A percentile compares a stretch with the other conserved stretches of the same genome.
phyloP scores from a whole-genome alignment of 768 basidiomycete species.

The Auriscalpium vulgare region DNA sequence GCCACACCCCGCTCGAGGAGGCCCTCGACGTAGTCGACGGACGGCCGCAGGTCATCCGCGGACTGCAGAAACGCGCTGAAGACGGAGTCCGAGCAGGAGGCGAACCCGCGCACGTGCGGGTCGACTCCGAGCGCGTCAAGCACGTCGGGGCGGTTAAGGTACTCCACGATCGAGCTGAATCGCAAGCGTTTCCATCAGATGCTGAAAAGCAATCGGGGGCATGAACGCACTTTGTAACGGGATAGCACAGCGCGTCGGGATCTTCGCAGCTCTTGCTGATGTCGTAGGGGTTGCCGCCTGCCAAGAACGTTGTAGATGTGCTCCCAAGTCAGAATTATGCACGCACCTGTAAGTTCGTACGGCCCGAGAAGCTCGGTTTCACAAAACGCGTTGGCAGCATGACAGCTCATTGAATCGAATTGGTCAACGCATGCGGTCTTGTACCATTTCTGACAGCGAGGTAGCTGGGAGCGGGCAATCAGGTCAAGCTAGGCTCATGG shows the following conservation, averaged over 20 bases:
- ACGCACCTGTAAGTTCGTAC: slow-evolving; percentile 25
- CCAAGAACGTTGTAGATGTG: slow-evolving; percentile 22
- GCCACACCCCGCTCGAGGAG: slow-evolving; percentile 46
- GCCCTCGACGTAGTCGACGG: slow-evolving; percentile 37
- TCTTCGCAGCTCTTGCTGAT: slow-evolving; percentile 53
- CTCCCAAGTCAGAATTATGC: too few species aligned
- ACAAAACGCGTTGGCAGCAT: slow-evolving; percentile 35
- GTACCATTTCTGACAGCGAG: slow-evolving; percentile 35
- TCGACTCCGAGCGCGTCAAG: slow-evolving; percentile 59
- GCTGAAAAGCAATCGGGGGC: not conserved
- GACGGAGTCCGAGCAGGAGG: slow-evolving; percentile 36
- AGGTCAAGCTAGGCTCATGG: not conserved
- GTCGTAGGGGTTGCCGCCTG: slow-evolving; percentile 53
- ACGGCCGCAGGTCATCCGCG: slow-evolving; percentile 30
- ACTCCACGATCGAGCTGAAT: slow-evolving; percentile 46
- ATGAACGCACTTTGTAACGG: slow-evolving; percentile 33
- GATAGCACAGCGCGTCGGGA: slow-evolving; percentile 48
- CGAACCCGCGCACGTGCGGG: slow-evolving; percentile 32
- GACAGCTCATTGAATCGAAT: slow-evolving; percentile 36
- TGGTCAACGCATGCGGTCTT: slow-evolving; percentile 33
- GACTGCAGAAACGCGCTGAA: slow-evolving; percentile 35
- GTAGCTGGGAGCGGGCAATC: slow-evolving; percentile 23
- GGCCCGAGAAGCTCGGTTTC: slow-evolving; percentile 15
- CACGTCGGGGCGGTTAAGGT: slow-evolving; percentile 51
- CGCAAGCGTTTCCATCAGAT: not conserved